A percentile compares a stretch with the other conserved stretches of the same genome.
Evolutionary conservation across 2,329 filamentous ascomycete genomes (phyloP).

Genomic region (Colletotrichum falcatum): DNA sequence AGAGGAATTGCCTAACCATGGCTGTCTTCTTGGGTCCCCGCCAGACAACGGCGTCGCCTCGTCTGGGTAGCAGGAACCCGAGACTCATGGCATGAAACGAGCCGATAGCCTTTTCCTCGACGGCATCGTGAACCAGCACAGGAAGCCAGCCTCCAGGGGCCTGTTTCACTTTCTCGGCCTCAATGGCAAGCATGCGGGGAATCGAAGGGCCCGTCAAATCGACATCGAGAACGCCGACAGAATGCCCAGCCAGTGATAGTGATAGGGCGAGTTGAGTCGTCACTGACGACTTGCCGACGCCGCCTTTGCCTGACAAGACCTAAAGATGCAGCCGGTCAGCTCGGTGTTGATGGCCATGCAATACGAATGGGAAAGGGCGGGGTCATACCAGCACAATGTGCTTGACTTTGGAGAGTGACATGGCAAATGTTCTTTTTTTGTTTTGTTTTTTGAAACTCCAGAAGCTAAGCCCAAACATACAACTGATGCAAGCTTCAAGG

Average conservation of each 20-base stretch:
- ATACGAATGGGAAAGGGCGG: conserved; percentile 20
- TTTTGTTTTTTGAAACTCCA: background rate
- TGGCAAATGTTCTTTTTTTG: conserved; percentile 49
- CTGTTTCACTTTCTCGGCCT: conserved; percentile 89
- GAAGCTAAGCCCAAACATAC: too few relatives aligned
- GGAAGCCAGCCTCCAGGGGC: conserved; percentile 93
- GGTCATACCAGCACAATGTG: conserved; percentile 78
- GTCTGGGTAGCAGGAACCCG: conserved; percentile 85
- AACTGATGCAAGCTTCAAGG: background rate
- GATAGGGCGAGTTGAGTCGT: conserved; percentile 95
- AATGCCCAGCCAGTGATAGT: conserved; percentile 84
- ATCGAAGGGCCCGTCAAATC: conserved; percentile 97
- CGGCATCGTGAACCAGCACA: conserved; percentile 80
- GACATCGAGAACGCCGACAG: conserved; percentile 94
- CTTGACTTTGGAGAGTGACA: conserved; percentile 78
- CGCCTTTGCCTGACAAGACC: conserved; percentile 95
- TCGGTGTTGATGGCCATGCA: background rate
- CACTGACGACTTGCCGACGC: conserved; percentile 97
- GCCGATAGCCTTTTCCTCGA: conserved; percentile 65
- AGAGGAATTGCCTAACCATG: conserved; percentile 97
- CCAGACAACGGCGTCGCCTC: conserved; percentile 96
- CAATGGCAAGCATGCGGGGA: conserved; percentile 91
- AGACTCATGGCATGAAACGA: conserved; percentile 88
- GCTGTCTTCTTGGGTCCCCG: conserved; percentile 98
- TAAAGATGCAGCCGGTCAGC: conserved; percentile 45